Conservation (phyloP, 805 yeast species). For the Ogataea kodamae region DNA sequence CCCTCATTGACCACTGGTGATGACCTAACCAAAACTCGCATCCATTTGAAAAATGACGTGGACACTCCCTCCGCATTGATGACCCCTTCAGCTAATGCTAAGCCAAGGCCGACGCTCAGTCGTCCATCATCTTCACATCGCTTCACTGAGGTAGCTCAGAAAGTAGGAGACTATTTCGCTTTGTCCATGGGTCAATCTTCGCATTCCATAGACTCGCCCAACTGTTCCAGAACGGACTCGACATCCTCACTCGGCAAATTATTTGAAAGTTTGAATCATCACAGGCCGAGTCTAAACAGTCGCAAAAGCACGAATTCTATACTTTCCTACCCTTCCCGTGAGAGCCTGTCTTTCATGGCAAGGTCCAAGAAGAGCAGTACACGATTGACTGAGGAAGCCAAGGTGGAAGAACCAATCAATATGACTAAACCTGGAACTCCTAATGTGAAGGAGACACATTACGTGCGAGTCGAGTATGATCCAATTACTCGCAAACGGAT, state of each 20-base stretch:
- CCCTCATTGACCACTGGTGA: no score
- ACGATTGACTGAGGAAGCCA: slow-evolving; percentile 6
- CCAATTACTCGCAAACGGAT: slow-evolving; percentile 79
- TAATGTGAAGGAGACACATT: slow-evolving; percentile 77
- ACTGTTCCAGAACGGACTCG: slow-evolving; percentile 23
- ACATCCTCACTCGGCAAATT: slow-evolving; percentile 26
- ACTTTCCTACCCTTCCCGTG: slow-evolving; percentile 17
- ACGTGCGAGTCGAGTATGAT: slow-evolving; percentile 80
- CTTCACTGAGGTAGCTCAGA: slow-evolving; percentile 29
- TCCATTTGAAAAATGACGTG: no score
- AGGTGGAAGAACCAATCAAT: slow-evolving; percentile 2
- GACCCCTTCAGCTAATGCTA: neutral
- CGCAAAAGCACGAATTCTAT: slow-evolving; percentile 16
- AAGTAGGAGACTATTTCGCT: slow-evolving; percentile 27
- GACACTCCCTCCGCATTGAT: no score
- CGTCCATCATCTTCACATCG: slow-evolving; percentile 22
- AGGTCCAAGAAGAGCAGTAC: slow-evolving; percentile 14
- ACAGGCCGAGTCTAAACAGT: slow-evolving; percentile 9
- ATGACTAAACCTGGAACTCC: slow-evolving; percentile 8
- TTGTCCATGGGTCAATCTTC: slow-evolving; percentile 14
- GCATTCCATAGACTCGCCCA: slow-evolving; percentile 10
- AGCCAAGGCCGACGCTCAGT: slow-evolving; percentile 3
- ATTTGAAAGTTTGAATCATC: slow-evolving; percentile 16
- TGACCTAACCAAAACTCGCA: no score
- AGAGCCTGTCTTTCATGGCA: slow-evolving; percentile 12